A percentile compares a stretch with the other conserved stretches of the same genome.
Conservation (phyloP, 2,329 filamentous ascomycete genomes). For the Phialophora chinensis region DNA sequence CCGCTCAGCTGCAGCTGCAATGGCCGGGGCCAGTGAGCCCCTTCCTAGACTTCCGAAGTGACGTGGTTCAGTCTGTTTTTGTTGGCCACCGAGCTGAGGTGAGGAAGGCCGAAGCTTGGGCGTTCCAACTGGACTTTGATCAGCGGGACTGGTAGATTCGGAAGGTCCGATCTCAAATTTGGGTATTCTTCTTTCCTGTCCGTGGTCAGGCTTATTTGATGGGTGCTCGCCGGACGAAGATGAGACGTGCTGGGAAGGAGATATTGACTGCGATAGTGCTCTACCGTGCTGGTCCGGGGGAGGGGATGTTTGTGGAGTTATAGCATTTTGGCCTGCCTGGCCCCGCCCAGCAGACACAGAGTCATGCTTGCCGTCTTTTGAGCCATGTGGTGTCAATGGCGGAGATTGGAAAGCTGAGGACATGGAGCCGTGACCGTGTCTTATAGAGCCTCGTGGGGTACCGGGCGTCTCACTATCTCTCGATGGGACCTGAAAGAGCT, state of each 20-base stretch:
- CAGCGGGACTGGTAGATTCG: slow-evolving; percentile 62
- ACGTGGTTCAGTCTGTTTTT: slow-evolving; percentile 25
- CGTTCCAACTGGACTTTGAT: slow-evolving; percentile 66
- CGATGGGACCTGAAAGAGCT: slow-evolving; percentile 44
- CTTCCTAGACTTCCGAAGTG: slow-evolving; percentile 40
- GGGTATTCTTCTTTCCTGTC: slow-evolving; percentile 55
- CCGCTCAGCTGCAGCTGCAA: slow-evolving; percentile 41
- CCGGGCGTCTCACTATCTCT: slow-evolving; percentile 67
- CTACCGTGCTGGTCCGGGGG: slow-evolving; percentile 51
- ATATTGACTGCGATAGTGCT: slow-evolving; percentile 39
- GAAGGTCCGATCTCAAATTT: slow-evolving; percentile 63
- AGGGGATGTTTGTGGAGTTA: slow-evolving; percentile 62
- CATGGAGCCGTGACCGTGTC: slow-evolving; percentile 64
- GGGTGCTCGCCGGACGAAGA: slow-evolving; percentile 50
- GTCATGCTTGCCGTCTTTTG: slow-evolving; percentile 58
- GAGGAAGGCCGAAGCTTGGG: slow-evolving; percentile 52
- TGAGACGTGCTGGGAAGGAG: slow-evolving; percentile 48
- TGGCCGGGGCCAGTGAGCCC: slow-evolving; percentile 38
- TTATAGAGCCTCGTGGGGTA: slow-evolving; percentile 62
- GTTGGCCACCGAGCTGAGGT: slow-evolving; percentile 48
- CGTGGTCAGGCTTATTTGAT: slow-evolving; percentile 49
- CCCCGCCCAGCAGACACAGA: slow-evolving; percentile 45
- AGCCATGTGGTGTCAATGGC: slow-evolving; percentile 84
- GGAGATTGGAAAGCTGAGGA: slow-evolving; percentile 79
- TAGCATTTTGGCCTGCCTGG: slow-evolving; percentile 45